Conservation (phyloP, 495 filamentous ascomycete genomes). For the Thermothielavioides terrestris region DNA sequence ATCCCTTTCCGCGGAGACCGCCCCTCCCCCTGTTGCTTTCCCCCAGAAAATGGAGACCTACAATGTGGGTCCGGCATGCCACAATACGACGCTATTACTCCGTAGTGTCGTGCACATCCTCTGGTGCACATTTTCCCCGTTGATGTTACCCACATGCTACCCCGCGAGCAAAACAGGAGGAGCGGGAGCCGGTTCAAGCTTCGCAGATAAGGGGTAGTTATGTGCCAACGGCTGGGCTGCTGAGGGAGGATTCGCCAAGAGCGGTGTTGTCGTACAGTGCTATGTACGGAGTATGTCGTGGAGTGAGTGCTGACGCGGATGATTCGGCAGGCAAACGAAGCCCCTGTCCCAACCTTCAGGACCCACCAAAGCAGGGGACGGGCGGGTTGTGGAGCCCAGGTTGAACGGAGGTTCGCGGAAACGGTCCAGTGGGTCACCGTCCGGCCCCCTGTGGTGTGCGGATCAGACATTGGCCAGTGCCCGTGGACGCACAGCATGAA, state of each 20-base stretch:
- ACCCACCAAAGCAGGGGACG: not conserved
- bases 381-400: not conserved
- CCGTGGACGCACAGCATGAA: not conserved
- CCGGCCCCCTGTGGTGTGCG: not conserved
- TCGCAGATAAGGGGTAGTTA: no score
- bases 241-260: slow-evolving; percentile 1
- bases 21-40: not conserved
- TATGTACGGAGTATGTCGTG: not conserved
- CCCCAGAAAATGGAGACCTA: not conserved
- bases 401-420: slow-evolving; percentile 8
- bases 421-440: slow-evolving; percentile 4
- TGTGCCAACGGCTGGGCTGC: no score
- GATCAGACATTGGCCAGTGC: not conserved
- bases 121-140: not conserved
- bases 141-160: not conserved
- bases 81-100: not conserved
- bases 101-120: not conserved
- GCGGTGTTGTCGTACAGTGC: not conserved
- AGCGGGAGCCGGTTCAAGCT: not conserved
- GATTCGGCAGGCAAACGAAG: not conserved
- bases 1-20: no score
- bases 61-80: slow-evolving; percentile 5
- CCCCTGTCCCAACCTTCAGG: no score
- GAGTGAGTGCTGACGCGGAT: not conserved
- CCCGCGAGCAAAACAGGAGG: not conserved